phyloP scores from a whole-genome alignment of 2,329 filamentous ascomycete species.

The Ciborinia camelliae region DNA sequence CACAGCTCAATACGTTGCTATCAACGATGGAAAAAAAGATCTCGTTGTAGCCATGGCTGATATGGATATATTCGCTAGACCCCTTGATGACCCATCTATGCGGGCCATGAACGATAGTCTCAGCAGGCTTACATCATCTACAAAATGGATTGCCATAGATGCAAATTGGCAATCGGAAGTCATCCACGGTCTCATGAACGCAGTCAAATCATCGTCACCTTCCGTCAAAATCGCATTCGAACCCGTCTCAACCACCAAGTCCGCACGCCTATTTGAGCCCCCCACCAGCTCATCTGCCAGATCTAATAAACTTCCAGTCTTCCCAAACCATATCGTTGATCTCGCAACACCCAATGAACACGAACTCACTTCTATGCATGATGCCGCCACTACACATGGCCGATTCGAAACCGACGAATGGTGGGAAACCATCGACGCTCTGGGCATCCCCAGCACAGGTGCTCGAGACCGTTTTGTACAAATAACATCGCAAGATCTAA shows the following conservation, averaged over 20 bases:
- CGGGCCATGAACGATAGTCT: neutral
- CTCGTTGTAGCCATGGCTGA: slow-evolving; percentile 93
- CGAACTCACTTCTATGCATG: slow-evolving; percentile 78
- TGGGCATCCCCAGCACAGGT: slow-evolving; percentile 67
- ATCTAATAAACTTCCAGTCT: slow-evolving; percentile 54
- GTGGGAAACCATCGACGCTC: slow-evolving; percentile 76
- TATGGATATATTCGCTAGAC: slow-evolving; percentile 61
- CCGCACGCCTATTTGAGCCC: slow-evolving; percentile 57
- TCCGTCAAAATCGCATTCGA: slow-evolving; percentile 71
- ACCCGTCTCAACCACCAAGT: slow-evolving; percentile 82
- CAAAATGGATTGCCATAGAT: slow-evolving; percentile 77
- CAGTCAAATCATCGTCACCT: slow-evolving; percentile 39
- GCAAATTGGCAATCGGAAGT: slow-evolving; percentile 74
- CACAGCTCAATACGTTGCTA: slow-evolving; percentile 86
- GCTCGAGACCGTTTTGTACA: slow-evolving; percentile 69
- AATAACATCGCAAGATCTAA: slow-evolving; percentile 63
- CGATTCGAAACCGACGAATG: slow-evolving; percentile 69
- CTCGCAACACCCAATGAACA: slow-evolving; percentile 79
- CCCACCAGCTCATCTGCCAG: slow-evolving; percentile 48
- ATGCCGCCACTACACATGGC: slow-evolving; percentile 60
- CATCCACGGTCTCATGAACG: slow-evolving; percentile 62
- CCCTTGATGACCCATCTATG: slow-evolving; percentile 42
- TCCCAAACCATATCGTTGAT: slow-evolving; percentile 61
- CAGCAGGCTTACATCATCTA: slow-evolving; percentile 6
- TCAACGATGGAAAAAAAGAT: slow-evolving; percentile 81